phyloP scores from a whole-genome alignment of 352 stramenopile species.

The Aphanomyces stellatus region DNA sequence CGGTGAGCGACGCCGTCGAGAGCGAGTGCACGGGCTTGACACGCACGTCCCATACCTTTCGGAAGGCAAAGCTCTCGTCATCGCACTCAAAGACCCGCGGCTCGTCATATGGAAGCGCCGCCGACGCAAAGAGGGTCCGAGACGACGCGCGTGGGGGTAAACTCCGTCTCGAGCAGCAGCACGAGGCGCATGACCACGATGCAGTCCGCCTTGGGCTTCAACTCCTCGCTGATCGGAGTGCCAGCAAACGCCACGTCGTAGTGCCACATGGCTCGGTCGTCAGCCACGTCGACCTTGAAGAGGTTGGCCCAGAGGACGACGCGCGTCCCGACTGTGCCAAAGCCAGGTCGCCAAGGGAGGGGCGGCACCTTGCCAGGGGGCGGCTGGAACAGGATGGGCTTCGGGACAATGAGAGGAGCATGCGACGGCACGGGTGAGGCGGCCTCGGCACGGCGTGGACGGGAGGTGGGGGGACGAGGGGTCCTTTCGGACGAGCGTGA shows the following conservation, averaged over 20 bases:
- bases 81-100: slow-evolving; percentile 34
- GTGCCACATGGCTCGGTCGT: slow-evolving; percentile 38
- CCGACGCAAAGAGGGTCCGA: slow-evolving; percentile 46
- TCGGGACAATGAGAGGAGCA: too few species aligned
- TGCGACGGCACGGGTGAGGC: too few species aligned
- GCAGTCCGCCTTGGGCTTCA: slow-evolving; percentile 42
- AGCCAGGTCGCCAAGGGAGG: slow-evolving; percentile 43
- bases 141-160: slow-evolving; percentile 31
- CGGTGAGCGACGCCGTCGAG: too few species aligned
- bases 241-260: slow-evolving; percentile 55
- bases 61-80: too few species aligned
- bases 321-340: slow-evolving; percentile 30
- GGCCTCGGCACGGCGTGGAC: too few species aligned
- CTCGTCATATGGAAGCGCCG: slow-evolving; percentile 34
- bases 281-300: slow-evolving; percentile 46
- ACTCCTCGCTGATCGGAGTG: slow-evolving; percentile 33
- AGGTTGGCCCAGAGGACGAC: slow-evolving; percentile 52
- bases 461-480: too few species aligned
- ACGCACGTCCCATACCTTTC: slow-evolving; percentile 33
- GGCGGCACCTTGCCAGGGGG: too few species aligned
- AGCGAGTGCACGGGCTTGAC: slow-evolving; percentile 50
- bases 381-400: too few species aligned
- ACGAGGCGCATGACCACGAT: slow-evolving; percentile 52
- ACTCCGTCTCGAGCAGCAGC: slow-evolving; percentile 29
- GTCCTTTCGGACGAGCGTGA: too few species aligned